Evolutionary conservation across 2,329 filamentous ascomycete genomes (phyloP).

Genomic region (Teratosphaeriaceae sp.): DNA sequence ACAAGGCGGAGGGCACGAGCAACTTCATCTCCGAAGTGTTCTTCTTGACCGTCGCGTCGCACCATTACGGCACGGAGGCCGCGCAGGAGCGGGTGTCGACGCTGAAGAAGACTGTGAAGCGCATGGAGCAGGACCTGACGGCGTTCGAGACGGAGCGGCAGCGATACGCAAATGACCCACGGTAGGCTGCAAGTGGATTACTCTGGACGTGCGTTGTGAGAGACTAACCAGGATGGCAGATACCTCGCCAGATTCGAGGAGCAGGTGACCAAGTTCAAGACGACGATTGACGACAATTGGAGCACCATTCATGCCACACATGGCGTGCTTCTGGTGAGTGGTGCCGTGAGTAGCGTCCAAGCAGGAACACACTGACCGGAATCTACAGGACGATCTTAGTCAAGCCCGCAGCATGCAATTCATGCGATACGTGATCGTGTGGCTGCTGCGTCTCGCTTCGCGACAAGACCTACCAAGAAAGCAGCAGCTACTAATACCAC

Average conservation of each 20-base stretch:
- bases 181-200: no score
- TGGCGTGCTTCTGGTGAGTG: slow-evolving; percentile 60
- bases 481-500: slow-evolving; percentile 60
- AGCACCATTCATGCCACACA: slow-evolving; percentile 75
- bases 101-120: slow-evolving; percentile 59
- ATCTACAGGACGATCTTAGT: slow-evolving; percentile 64
- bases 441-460: slow-evolving; percentile 79
- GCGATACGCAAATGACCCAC: slow-evolving; percentile 53
- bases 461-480: slow-evolving; percentile 66
- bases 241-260: slow-evolving; percentile 65
- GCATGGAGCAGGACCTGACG: slow-evolving; percentile 62
- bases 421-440: slow-evolving; percentile 95
- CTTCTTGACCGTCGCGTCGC: slow-evolving; percentile 89
- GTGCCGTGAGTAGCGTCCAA: no score
- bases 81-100: slow-evolving; percentile 70
- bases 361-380: neutral
- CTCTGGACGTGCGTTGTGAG: no score
- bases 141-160: slow-evolving; percentile 72
- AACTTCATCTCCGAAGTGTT: slow-evolving; percentile 98
- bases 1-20: slow-evolving; percentile 60
- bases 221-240: no score
- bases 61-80: slow-evolving; percentile 91
- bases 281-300: slow-evolving; percentile 68
- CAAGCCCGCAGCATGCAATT: slow-evolving; percentile 86
- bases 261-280: slow-evolving; percentile 64